Base-by-base conservation (phyloP, 2,329 filamentous ascomycete genomes). In the Fusarium dlaminii region DNA sequence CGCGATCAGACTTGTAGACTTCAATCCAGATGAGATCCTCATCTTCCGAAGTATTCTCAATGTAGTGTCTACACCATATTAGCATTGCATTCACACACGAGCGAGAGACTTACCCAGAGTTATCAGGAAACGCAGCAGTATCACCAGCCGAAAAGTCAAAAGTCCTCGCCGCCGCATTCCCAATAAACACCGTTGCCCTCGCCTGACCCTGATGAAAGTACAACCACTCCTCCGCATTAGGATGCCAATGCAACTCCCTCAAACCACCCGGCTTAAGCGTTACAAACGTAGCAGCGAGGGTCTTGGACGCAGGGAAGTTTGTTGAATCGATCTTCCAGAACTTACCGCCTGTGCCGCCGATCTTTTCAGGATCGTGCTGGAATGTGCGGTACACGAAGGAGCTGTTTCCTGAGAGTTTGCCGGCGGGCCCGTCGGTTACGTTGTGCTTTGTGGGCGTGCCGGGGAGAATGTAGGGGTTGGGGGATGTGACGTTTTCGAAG, bases 211-310 rank as follows among this genome's bases (percentile, higher is more conserved):
- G 83, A 78, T 92, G 90, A 83, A 93, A 93, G 81, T 92, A 93
- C 6, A 93, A 81, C 91, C 91, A 93, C 79, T 93, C 91, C 75
- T 92, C 90, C 10, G 89, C 89, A 76, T 90, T 92, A 4, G 90
- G 91, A 79, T 92, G 90, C 91, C 91, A 93, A 77, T 93, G 91
- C 36, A 93, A 82, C 81, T 93, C 91, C 34, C 91, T 83, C 45
- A 93, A 80, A 3, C 86, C 91, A 43, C 87, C 87, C 0, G 91
- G 91, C 81, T 92, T 86, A 15, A 93, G 84, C 1, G 87, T 88
- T 3, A 93, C 90, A 68, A 91, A 87, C 0, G 90, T 89, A 0
- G 91, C 89, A 3, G 91, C 91, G 57, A 93, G 88, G 0, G 91
- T 93, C 74, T 87, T 91, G 37, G 88, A 86, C 30, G 90, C 86